These are phyloP conservation scores for Rhodotorula sp. DNA, from an alignment of 1,284 basidiomycete genomes.

Conservation along the genomic window DNA sequence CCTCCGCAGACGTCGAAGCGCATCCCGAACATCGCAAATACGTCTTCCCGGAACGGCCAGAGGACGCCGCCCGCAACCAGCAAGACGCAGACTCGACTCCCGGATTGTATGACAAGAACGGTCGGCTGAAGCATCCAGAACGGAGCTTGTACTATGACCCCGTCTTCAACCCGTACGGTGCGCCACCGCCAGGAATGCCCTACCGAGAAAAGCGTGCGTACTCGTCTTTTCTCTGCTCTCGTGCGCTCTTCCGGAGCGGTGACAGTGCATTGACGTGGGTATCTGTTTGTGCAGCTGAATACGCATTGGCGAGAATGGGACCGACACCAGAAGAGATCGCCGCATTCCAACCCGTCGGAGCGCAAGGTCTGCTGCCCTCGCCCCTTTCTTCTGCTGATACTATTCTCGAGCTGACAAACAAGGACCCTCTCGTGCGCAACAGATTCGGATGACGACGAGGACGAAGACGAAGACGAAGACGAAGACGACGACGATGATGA, in stretches of 20 bases:
- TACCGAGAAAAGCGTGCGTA: conserved; percentile 65
- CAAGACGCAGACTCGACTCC: conserved; percentile 5
- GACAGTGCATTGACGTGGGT: background rate
- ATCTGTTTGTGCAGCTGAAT: conserved; percentile 12
- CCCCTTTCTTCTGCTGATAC: background rate
- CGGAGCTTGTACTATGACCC: conserved; percentile 88
- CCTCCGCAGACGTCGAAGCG: conserved; percentile 62
- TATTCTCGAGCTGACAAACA: background rate
- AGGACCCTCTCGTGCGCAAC: background rate
- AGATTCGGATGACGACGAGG: conserved; percentile 6
- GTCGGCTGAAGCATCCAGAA: conserved; percentile 38
- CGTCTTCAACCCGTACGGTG: conserved; percentile 88
- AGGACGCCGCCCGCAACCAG: background rate
- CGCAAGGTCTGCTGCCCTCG: too few species aligned
- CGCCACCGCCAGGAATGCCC: conserved; percentile 94
- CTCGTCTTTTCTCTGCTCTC: background rate
- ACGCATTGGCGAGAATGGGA: conserved; percentile 24
- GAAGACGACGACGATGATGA: conserved; percentile 65
- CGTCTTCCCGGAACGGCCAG: conserved; percentile 35
- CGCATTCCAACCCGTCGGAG: conserved; percentile 25
- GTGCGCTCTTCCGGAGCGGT: background rate
- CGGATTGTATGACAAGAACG: conserved; percentile 35
- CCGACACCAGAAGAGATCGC: conserved; percentile 40
- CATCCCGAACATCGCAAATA: conserved; percentile 60
- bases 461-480: conserved; percentile 43